phyloP scores from a whole-genome alignment of 768 basidiomycete species.

The Auricularia sp. region DNA sequence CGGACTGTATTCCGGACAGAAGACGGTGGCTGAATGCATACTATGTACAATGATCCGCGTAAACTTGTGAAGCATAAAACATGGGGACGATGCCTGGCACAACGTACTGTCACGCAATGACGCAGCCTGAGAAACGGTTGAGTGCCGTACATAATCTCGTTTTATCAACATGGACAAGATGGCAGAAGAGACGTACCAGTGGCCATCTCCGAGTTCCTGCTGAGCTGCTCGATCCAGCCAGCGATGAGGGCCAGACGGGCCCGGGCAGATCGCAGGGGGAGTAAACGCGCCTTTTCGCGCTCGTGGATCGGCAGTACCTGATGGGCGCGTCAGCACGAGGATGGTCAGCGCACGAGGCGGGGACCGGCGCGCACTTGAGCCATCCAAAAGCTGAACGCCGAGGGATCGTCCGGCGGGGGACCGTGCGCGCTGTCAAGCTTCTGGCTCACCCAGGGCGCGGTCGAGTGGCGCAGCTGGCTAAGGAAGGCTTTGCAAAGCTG shows the following conservation, averaged over 20 bases:
- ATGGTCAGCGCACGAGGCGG: not conserved
- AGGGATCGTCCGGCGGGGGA: slow-evolving; percentile 62
- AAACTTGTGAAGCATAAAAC: no score
- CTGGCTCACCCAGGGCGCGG: slow-evolving; percentile 90
- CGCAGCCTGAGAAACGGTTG: not conserved
- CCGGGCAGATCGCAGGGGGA: slow-evolving; percentile 69
- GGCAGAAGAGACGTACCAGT: not conserved
- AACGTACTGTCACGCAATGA: not conserved
- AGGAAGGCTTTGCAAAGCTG: slow-evolving; percentile 51
- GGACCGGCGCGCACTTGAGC: slow-evolving; percentile 25
- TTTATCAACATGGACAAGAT: not conserved
- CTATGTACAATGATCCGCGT: no score
- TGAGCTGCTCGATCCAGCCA: slow-evolving; percentile 85
- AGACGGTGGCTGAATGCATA: no score
- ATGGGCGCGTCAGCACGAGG: not conserved
- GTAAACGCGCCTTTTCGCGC: slow-evolving; percentile 74
- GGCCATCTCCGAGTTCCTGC: slow-evolving; percentile 30
- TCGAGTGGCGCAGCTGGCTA: slow-evolving; percentile 50
- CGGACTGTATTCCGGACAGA: no score
- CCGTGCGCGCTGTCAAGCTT: slow-evolving; percentile 73
- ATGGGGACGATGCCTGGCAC: no score
- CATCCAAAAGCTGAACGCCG: slow-evolving; percentile 81
- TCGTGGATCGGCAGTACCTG: slow-evolving; percentile 82
- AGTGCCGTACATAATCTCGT: not conserved
- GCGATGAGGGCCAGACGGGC: slow-evolving; percentile 77